Percentiles rank a stretch among this genome's conserved stretches.
phyloP scores from a whole-genome alignment of 2,329 filamentous ascomycete species.

The Aspergillus viridinutans region DNA sequence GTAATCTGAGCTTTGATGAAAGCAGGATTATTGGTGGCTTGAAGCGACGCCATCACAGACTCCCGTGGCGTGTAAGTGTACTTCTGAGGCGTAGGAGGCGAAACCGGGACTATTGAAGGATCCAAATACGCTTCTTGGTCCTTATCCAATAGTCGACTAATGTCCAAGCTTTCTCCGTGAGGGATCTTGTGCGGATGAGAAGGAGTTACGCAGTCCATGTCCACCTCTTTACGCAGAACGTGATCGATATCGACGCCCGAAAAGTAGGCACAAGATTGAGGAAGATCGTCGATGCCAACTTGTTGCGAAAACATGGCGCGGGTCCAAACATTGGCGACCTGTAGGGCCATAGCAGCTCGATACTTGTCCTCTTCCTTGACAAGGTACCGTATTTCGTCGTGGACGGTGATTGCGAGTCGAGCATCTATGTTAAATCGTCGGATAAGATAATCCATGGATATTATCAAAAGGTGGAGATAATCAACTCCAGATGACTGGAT shows the following conservation, averaged over 20 bases:
- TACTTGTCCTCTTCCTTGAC: conserved; percentile 84
- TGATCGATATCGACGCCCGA: conserved; percentile 92
- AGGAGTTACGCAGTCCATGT: conserved; percentile 95
- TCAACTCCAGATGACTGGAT: conserved; percentile 97
- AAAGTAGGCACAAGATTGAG: conserved; percentile 92
- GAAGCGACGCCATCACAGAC: conserved; percentile 74
- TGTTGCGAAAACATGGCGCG: conserved; percentile 96
- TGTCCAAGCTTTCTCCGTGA: conserved; percentile 83
- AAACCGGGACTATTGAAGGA: conserved; percentile 53
- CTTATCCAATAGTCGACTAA: conserved; percentile 69
- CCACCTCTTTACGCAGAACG: conserved; percentile 94
- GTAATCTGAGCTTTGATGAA: conserved; percentile 86
- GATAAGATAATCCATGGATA: conserved; percentile 90
- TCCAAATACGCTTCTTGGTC: conserved; percentile 67
- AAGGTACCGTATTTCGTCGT: conserved; percentile 95
- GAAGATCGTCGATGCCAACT: conserved; percentile 90
- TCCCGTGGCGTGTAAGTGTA: conserved; percentile 67
- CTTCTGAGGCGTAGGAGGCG: conserved; percentile 56
- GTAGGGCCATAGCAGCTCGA: conserved; percentile 82
- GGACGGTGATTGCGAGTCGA: conserved; percentile 86
- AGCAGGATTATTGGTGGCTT: conserved; percentile 49
- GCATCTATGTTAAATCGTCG: conserved; percentile 80
- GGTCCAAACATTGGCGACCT: conserved; percentile 94
- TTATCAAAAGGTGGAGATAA: conserved; percentile 89
- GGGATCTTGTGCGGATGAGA: conserved; percentile 75